Percentiles rank a stretch among this genome's conserved stretches.
phyloP scores from a whole-genome alignment of 2,329 filamentous ascomycete species.

The Pseudogymnoascus sp. region DNA sequence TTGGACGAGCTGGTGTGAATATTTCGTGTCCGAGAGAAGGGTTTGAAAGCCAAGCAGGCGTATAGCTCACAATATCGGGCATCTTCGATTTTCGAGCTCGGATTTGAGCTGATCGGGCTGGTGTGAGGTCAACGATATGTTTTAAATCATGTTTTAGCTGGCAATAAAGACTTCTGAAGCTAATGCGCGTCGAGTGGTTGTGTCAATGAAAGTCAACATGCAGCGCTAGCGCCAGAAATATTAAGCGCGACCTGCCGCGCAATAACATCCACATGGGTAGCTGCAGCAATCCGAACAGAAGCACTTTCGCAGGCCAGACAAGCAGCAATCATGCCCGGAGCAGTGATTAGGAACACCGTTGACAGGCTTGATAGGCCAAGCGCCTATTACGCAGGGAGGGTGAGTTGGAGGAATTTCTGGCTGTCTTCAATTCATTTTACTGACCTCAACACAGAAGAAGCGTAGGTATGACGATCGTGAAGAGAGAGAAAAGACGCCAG shows the following conservation, averaged over 20 bases:
- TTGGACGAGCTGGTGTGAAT: conserved; percentile 51
- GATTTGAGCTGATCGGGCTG: conserved; percentile 1
- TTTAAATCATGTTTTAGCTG: conserved; percentile 2
- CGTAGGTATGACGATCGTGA: conserved; percentile 47
- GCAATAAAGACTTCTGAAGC: not conserved
- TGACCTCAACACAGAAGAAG: conserved; percentile 45
- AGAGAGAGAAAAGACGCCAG: conserved; percentile 36
- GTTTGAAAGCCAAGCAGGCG: conserved; percentile 77
- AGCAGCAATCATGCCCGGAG: conserved; percentile 26
- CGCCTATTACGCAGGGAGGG: conserved; percentile 82
- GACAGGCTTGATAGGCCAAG: conserved; percentile 91
- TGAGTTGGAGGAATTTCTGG: conserved; percentile 36
- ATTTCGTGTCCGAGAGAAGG: conserved; percentile 71
- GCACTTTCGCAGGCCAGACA: conserved; percentile 6
- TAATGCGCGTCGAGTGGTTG: conserved; percentile 4
- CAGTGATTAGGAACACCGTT: conserved; percentile 58
- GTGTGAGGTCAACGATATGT: not conserved
- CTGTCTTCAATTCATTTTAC: conserved; percentile 11
- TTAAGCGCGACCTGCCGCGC: conserved; percentile 11
- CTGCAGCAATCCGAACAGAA: conserved; percentile 3
- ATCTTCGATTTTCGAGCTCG: conserved; percentile 41
- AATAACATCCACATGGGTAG: not conserved
- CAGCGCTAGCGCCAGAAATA: conserved; percentile 9
- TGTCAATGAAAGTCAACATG: conserved; percentile 6
- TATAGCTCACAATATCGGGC: conserved; percentile 81